A percentile compares a stretch with the other conserved stretches of the same genome.
Evolutionary conservation across 2,329 filamentous ascomycete species (phyloP).

Genomic region (Penicillium corylophilum): DNA sequence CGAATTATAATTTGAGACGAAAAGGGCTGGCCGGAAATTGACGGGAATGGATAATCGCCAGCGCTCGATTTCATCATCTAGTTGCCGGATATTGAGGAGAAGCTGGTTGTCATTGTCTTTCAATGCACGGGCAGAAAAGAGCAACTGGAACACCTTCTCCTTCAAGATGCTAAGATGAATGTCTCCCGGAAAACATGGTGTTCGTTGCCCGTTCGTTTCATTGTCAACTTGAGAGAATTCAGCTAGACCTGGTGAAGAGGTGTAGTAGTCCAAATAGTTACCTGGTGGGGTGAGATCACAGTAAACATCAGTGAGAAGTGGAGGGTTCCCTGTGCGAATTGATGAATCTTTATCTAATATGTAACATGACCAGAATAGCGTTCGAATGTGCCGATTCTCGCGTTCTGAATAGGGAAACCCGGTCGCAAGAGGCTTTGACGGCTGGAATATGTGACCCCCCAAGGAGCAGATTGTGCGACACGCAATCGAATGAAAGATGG

Average conservation of each 20-base stretch:
- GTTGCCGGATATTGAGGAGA: constrained; percentile 13
- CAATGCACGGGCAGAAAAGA: constrained; percentile 14
- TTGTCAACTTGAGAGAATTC: background rate
- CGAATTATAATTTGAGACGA: constrained; percentile 7
- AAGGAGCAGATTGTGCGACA: constrained; percentile 16
- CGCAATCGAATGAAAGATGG: constrained; percentile 12
- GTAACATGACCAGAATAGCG: constrained; percentile 16
- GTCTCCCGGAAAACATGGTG: constrained; percentile 7
- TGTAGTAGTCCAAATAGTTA: constrained; percentile 3
- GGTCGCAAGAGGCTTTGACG: background rate
- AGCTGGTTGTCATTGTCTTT: constrained; percentile 14
- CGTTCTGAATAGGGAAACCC: background rate
- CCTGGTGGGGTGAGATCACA: constrained; percentile 10
- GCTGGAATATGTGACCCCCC: constrained; percentile 3
- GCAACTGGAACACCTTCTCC: constrained; percentile 13
- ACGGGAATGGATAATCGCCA: constrained; percentile 16
- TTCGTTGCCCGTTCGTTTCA: background rate
- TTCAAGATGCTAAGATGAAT: constrained; percentile 9
- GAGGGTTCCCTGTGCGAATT: constrained; percentile 14
- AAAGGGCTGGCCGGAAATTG: constrained; percentile 14
- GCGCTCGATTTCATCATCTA: constrained; percentile 19
- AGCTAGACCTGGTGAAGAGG: constrained; percentile 1
- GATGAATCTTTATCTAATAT: constrained; percentile 13
- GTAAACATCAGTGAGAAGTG: constrained; percentile 13
- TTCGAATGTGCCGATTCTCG: constrained; percentile 7